phyloP scores from a whole-genome alignment of 2,329 filamentous ascomycete species.

The Alternaria conjuncta region DNA sequence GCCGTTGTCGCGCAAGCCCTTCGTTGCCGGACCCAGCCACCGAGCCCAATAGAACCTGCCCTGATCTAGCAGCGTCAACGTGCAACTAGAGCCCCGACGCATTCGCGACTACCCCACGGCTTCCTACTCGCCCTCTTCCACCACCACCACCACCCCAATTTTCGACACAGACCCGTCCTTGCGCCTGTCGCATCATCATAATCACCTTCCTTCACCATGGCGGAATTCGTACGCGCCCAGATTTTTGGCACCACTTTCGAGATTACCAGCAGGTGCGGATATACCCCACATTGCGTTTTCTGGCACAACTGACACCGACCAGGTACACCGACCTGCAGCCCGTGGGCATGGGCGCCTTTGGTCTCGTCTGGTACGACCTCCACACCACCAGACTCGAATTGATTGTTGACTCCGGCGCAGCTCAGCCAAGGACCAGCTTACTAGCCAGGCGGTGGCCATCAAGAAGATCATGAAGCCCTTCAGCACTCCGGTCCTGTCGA shows the following conservation, averaged over 20 bases:
- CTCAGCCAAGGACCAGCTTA: slow-evolving; percentile 97
- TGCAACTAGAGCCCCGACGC: slow-evolving; percentile 27
- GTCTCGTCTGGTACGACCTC: slow-evolving; percentile 82
- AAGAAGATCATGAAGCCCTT: slow-evolving; percentile 99
- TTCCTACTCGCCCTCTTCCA: slow-evolving; percentile 20
- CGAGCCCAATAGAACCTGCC: slow-evolving; percentile 16
- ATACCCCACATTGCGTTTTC: slow-evolving; percentile 32
- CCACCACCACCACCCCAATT: slow-evolving; percentile 6
- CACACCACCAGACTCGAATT: slow-evolving; percentile 2
- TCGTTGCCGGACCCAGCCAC: slow-evolving; percentile 24
- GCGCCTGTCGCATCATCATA: slow-evolving; percentile 31
- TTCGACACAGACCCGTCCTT: slow-evolving; percentile 11
- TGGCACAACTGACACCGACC: slow-evolving; percentile 34
- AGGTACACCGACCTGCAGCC: slow-evolving; percentile 98
- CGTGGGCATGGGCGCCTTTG: slow-evolving; percentile 98
- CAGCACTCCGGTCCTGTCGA: slow-evolving; percentile 97
- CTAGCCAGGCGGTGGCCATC: slow-evolving; percentile 93
- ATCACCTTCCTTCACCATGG: slow-evolving; percentile 69
- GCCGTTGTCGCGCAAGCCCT: slow-evolving; percentile 13
- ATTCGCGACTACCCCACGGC: slow-evolving; percentile 19
- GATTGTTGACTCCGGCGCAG: slow-evolving; percentile 56
- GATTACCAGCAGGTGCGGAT: slow-evolving; percentile 89
- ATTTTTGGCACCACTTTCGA: slow-evolving; percentile 99
- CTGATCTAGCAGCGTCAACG: slow-evolving; percentile 36
- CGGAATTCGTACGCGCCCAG: slow-evolving; percentile 98